Percentiles rank a stretch among this genome's conserved stretches.
These are phyloP conservation scores for Phytophthora uliginosa DNA, from an alignment of 352 stramenopile genomes.

Conservation along the genomic window DNA sequence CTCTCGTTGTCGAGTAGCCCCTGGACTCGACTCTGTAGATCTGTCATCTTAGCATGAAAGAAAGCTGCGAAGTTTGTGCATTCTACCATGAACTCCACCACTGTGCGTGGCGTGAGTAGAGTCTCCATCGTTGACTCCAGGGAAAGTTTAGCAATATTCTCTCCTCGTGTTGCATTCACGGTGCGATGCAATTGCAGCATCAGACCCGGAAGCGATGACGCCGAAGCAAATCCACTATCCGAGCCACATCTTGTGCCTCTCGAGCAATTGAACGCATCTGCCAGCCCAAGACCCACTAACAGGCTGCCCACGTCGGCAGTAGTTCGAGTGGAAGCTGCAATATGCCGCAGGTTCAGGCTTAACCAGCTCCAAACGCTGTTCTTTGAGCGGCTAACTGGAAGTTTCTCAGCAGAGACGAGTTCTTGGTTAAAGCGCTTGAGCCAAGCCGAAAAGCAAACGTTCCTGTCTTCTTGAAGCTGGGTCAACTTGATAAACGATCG, in stretches of 20 bases:
- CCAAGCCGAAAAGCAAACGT: conserved; percentile 12
- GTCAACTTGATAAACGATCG: conserved; percentile 8
- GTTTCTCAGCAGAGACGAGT: not conserved
- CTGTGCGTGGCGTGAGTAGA: not conserved
- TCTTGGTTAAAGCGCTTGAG: not conserved
- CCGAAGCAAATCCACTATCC: not conserved
- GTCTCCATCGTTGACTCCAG: conserved; percentile 6
- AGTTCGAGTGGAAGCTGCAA: conserved; percentile 11
- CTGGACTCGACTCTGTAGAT: conserved; percentile 2
- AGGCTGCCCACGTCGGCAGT: conserved; percentile 9
- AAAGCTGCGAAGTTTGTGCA: conserved; percentile 20
- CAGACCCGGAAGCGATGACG: conserved; percentile 15
- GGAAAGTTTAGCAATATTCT: not conserved
- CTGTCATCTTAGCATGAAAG: conserved; percentile 21
- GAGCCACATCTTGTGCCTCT: no score
- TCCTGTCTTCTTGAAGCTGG: not conserved
- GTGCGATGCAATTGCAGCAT: conserved; percentile 15
- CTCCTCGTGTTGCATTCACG: not conserved
- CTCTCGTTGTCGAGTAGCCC: not conserved
- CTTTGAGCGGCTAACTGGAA: not conserved
- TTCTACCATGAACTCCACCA: conserved; percentile 29
- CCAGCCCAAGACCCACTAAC: conserved; percentile 23
- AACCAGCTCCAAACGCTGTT: conserved; percentile 2
- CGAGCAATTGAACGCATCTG: not conserved
- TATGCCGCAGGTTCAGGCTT: not conserved